Evolutionary conservation across 768 basidiomycete genomes (phyloP), one percentile per base, ranked within the genome.

Genomic region (Trametes cinnabarina): DNA sequence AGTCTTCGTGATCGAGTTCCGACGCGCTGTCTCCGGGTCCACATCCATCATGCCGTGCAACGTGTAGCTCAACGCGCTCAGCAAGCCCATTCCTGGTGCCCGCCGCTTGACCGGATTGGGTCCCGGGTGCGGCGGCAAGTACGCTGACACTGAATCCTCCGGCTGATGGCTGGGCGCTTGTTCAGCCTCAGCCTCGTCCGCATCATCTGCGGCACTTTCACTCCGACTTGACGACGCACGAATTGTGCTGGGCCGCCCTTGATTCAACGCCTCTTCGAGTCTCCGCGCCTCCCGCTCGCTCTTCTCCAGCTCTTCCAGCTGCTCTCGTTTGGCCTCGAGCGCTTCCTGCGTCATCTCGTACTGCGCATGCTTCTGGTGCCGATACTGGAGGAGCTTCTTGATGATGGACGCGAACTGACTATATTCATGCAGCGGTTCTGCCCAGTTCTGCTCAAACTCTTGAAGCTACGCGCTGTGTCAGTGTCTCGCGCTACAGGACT

Each of bases 11-110:
- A 99, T 98, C 51, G 87, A 84, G 67, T 90, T 98, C 62, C 97
- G 80, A 59, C 97, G 79, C 5, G 96, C 95, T 17, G 90, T 92
- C 76, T 98, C 97, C 3, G 97, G 97, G 73, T 99, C 97, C 17
- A 91, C 91, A 65, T 99, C 97, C 88, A 99, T 98, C 87, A 98
- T 95, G 4, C 96, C 95, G 64, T 95, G 94, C 54, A 99, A 71
- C 22, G 94, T 95, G 73, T 97, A 95, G 68, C 89, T 94, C 41
- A 99, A 76, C 15, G 97, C 97, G 64, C 86, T 93, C 34, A 99
- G 67, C 22, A 99, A 74, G 19, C 92, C 94, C 81, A 91, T 91
- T 7, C 90, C 90, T 52, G 90, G 88, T 12, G 85, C 75, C 55
- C 82, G 80, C 51, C 80, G 73, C 69, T 79, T 79, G 32, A 80